Evolutionary conservation across 108 stramenopile species (phyloP).

Genomic region (Parmales sp.): DNA sequence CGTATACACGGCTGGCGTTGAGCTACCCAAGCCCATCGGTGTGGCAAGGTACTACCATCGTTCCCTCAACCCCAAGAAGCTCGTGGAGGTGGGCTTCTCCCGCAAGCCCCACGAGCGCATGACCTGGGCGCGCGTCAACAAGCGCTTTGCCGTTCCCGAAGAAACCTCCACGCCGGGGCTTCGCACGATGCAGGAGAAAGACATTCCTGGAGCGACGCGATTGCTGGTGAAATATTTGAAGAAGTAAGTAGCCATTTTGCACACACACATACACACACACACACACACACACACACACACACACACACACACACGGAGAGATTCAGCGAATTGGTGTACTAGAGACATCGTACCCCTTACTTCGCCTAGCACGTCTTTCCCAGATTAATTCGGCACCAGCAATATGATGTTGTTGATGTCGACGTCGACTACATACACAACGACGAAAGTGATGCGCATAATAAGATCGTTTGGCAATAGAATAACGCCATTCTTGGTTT

Average conservation of each 20-base stretch:
- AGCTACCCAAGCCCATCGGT: constrained; percentile 84
- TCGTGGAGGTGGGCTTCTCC: constrained; percentile 86
- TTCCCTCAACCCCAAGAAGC: constrained; percentile 85
- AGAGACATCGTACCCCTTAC: neutral
- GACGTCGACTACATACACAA: neutral
- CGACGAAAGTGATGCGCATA: no score
- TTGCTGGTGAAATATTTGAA: constrained; percentile 64
- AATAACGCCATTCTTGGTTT: no score
- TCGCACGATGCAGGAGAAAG: constrained; percentile 57
- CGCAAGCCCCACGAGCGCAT: constrained; percentile 57
- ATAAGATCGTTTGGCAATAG: no score
- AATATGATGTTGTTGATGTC: neutral
- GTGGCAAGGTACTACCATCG: constrained; percentile 90
- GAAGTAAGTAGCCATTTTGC: constrained; percentile 12
- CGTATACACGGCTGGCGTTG: constrained; percentile 96
- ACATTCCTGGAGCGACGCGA: constrained; percentile 65
- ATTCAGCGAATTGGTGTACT: neutral
- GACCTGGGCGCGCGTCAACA: constrained; percentile 85
- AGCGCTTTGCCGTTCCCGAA: constrained; percentile 10
- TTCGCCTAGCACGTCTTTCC: neutral
- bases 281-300: no score
- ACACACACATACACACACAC: no score
- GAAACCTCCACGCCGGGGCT: constrained; percentile 35
- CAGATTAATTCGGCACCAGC: neutral
- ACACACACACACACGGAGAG: no score